A percentile compares a stretch with the other conserved stretches of the same genome.
Evolutionary conservation across 257 asterid species (phyloP).

Genomic region (Ilex asprella): DNA sequence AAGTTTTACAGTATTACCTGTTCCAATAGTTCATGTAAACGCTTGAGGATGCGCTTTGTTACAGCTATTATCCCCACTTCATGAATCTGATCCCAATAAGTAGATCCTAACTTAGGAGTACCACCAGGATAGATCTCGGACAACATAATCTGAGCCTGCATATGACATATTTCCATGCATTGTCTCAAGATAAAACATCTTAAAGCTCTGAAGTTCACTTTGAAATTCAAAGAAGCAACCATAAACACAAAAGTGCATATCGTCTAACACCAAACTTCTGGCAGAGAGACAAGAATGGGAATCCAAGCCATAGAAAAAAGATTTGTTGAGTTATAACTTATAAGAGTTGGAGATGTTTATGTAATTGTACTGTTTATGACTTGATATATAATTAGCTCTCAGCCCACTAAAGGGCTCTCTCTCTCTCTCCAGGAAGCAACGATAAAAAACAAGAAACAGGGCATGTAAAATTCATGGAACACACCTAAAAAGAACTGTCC

Average conservation of each 20-base stretch:
- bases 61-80: constrained; percentile 80
- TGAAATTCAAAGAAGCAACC: constrained; percentile 7
- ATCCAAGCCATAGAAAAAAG: not conserved
- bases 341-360: too few species aligned
- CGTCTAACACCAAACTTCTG: not conserved
- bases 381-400: too few species aligned
- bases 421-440: too few species aligned
- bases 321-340: too few species aligned
- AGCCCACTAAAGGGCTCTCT: too few species aligned
- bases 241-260: not conserved
- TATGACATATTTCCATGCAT: constrained; percentile 17
- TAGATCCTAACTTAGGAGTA: constrained; percentile 75
- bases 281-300: not conserved
- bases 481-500: too few species aligned
- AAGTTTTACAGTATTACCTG: constrained; percentile 43
- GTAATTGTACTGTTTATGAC: too few species aligned
- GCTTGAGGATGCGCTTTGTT: constrained; percentile 72
- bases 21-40: constrained; percentile 65
- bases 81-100: constrained; percentile 92
- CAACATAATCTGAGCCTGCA: constrained; percentile 88
- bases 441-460: too few species aligned
- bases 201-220: constrained; percentile 8
- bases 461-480: too few species aligned
- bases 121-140: constrained; percentile 94
- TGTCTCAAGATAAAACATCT: constrained; percentile 13